phyloP scores from a whole-genome alignment of 1,139 yeast species.

The Torulaspora globosa region DNA sequence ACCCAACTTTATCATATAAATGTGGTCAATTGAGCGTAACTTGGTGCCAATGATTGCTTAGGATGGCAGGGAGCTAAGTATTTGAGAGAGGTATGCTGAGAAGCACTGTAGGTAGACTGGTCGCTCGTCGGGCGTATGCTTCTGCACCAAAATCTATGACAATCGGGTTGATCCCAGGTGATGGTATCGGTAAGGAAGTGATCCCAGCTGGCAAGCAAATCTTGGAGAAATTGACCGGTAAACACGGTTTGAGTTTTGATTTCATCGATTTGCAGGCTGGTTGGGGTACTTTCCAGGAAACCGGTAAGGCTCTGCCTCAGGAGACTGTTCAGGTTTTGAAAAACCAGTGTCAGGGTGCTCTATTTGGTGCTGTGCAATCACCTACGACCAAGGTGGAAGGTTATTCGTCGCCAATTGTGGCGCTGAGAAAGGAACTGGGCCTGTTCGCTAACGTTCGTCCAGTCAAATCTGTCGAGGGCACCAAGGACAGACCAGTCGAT shows the following conservation, averaged over 20 bases:
- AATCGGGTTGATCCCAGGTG: constrained; percentile 84
- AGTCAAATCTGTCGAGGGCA: constrained; percentile 84
- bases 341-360: constrained; percentile 89
- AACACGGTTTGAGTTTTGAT: constrained; percentile 73
- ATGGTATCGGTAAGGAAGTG: constrained; percentile 96
- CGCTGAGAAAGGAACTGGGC: constrained; percentile 90
- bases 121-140: constrained; percentile 28
- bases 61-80: neutral
- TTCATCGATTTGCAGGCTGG: constrained; percentile 91
- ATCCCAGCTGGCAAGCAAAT: constrained; percentile 90
- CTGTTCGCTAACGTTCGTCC: constrained; percentile 97
- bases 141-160: constrained; percentile 30
- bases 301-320: constrained; percentile 94
- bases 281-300: constrained; percentile 82
- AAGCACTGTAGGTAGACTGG: constrained; percentile 23
- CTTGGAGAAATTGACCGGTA: constrained; percentile 72
- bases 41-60: neutral
- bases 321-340: constrained; percentile 79
- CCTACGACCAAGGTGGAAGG: constrained; percentile 94
- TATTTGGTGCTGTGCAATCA: constrained; percentile 95
- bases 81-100: constrained; percentile 25
- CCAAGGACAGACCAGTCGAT: constrained; percentile 78
- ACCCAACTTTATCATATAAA: constrained; percentile 2
- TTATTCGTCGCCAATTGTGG: constrained; percentile 96
- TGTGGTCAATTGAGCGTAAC: neutral